A percentile compares a stretch with the other conserved stretches of the same genome.
These are phyloP conservation scores for Clarireedia monteithiana DNA, from an alignment of 2,329 filamentous ascomycete genomes.

Conservation along the genomic window DNA sequence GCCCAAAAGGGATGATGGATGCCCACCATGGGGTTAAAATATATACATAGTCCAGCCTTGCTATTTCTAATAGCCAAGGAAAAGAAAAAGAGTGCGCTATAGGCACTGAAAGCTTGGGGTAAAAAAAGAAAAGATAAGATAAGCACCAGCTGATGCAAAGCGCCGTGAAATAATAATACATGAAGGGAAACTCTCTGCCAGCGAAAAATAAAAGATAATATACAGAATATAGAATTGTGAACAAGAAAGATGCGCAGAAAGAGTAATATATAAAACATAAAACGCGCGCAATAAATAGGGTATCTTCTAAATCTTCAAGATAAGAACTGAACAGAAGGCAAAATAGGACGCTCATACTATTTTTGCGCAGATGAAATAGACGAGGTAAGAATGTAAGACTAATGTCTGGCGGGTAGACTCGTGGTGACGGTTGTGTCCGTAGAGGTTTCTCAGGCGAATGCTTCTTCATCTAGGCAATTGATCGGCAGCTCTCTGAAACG, in stretches of 20 bases:
- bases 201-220: slow-evolving; percentile 2
- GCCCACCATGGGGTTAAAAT: slow-evolving; percentile 3
- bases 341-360: not conserved
- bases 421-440: not conserved
- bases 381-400: slow-evolving; percentile 6
- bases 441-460: not conserved
- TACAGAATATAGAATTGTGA: slow-evolving; percentile 3
- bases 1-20: slow-evolving; percentile 2
- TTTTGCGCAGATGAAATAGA: not conserved
- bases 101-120: not conserved
- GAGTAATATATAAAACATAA: not conserved
- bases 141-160: not conserved
- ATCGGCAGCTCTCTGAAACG: slow-evolving; percentile 22
- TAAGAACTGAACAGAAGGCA: not conserved
- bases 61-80: not conserved
- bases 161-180: slow-evolving; percentile 1
- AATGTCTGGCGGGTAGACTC: not conserved
- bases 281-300: slow-evolving; percentile 6
- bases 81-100: not conserved
- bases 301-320: slow-evolving; percentile 10
- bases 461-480: not conserved
- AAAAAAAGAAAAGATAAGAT: not conserved
- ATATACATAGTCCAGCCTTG: slow-evolving; percentile 2
- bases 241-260: not conserved
- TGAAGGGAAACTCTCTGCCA: slow-evolving; percentile 2